These are phyloP conservation scores for Cladosporium sp. DNA, from an alignment of 2,329 filamentous ascomycete species.

Conservation along the genomic window DNA sequence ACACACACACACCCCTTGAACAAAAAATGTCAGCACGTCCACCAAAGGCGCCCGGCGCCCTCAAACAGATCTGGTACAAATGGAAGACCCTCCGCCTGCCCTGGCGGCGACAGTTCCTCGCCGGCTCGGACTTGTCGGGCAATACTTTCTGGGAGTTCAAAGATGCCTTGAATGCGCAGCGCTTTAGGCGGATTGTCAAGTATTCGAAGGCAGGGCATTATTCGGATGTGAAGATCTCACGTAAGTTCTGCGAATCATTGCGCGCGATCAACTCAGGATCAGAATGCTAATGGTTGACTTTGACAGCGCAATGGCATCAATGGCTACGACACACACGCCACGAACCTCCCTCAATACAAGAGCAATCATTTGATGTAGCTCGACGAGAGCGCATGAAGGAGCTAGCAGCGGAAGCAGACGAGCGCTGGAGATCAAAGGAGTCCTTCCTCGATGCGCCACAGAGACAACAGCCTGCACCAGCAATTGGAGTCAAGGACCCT, in stretches of 20 bases:
- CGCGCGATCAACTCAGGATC: neutral
- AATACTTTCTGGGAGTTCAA: constrained; percentile 70
- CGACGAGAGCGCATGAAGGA: constrained; percentile 60
- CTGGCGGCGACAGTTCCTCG: constrained; percentile 61
- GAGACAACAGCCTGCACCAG: constrained; percentile 49
- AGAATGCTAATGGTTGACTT: neutral
- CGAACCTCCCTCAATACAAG: constrained; percentile 56
- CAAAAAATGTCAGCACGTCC: constrained; percentile 20
- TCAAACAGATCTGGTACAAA: constrained; percentile 56
- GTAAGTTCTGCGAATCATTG: constrained; percentile 38
- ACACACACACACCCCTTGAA: neutral
- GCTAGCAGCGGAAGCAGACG: constrained; percentile 60
- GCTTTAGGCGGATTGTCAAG: constrained; percentile 60
- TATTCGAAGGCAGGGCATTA: constrained; percentile 54
- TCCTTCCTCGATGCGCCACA: constrained; percentile 59
- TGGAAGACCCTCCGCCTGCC: constrained; percentile 64
- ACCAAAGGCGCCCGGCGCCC: constrained; percentile 34
- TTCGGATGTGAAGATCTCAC: constrained; percentile 61
- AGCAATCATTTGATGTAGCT: constrained; percentile 59
- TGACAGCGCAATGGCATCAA: constrained; percentile 65
- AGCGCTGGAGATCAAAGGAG: constrained; percentile 60
- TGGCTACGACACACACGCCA: constrained; percentile 64
- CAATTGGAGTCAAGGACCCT: constrained; percentile 46
- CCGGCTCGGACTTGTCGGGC: constrained; percentile 61
- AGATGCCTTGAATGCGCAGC: constrained; percentile 54